A percentile compares a stretch with the other conserved stretches of the same genome.
phyloP scores from a whole-genome alignment of 116 monocot genomes.

The Trichopus zeylanicus region DNA sequence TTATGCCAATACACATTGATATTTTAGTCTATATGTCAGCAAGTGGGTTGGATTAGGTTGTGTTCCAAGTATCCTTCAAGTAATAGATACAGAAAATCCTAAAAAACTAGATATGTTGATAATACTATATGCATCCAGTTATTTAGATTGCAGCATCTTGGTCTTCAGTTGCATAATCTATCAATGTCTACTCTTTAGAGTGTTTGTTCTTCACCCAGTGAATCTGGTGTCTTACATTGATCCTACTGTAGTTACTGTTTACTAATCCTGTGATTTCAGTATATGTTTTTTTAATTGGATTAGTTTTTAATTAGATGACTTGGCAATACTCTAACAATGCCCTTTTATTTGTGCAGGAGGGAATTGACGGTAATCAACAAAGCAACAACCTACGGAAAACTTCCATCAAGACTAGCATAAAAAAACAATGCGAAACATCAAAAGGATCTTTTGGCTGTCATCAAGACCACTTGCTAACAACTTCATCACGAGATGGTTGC shows the following conservation, averaged over 20 bases:
- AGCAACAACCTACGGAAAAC: constrained; percentile 1
- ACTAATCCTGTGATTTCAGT: background rate
- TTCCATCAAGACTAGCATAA: constrained; percentile 3
- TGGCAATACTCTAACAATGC: background rate
- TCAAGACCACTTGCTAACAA: background rate
- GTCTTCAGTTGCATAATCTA: too few relatives aligned
- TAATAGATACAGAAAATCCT: too few relatives aligned
- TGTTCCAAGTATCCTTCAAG: too few relatives aligned
- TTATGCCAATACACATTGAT: too few relatives aligned
- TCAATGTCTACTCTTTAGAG: background rate
- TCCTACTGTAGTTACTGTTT: too few relatives aligned
- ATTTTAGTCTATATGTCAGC: too few relatives aligned
- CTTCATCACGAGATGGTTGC: too few relatives aligned
- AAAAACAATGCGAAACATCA: background rate
- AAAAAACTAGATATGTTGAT: too few relatives aligned
- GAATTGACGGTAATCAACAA: background rate
- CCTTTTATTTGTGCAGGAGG: too few relatives aligned
- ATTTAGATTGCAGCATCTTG: too few relatives aligned
- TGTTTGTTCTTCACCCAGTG: background rate
- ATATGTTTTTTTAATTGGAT: background rate
- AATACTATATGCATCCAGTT: too few relatives aligned
- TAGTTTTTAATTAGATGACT: background rate
- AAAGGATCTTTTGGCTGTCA: background rate
- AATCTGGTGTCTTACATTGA: background rate
- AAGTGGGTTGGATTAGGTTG: too few relatives aligned